Evolutionary conservation across 345 rosid genomes (phyloP), one percentile per base, ranked within the genome.

Genomic region (Eucalyptus regnans): DNA sequence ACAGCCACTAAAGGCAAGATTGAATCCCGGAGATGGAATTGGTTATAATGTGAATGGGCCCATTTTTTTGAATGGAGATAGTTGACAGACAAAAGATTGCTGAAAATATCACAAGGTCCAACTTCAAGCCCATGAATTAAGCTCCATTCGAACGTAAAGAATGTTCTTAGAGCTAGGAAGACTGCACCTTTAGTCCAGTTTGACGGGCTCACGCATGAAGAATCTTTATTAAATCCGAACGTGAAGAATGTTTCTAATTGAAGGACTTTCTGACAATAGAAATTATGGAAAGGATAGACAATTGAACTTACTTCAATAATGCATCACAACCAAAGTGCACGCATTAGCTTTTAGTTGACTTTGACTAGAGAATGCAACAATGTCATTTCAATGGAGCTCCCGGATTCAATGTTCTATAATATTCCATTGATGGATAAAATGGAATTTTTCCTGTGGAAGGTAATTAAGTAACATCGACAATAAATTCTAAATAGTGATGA

Each of bases 81-180:
- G 33, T 62, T 4, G 0, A 62, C 0, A 4, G 17, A 62, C 68
- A 29, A 12, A 62, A 62, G 17, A 7, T 12, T 62, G 8, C 4
- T 62, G 17, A 29, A 13, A 62, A 62, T 29, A 12, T 27, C 68
- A 3, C 33, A 52, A 52, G 22, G 56, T 52, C 56, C 56, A 52
- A 18, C 22, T 52, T 52, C 56, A 52, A 52, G 56, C 56, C 20
- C 56, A 7, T 52, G 56, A 52, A 52, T 18, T 17, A 9, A 52
- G 56, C 23, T 50, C 1, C 52, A 50, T 50, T 14, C 3, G 52
- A 50, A 50, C 52, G 52, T 50, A 50, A 52, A 17, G 56, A 52
- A 52, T 18, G 20, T 56, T 56, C 62, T 56, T 22, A 56, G 29
- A 27, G 66, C 31, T 60, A 7, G 7, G 2, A 25, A 60, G 66